Conservation (phyloP, 352 stramenopile genomes). For the Aphanomyces astaci region DNA sequence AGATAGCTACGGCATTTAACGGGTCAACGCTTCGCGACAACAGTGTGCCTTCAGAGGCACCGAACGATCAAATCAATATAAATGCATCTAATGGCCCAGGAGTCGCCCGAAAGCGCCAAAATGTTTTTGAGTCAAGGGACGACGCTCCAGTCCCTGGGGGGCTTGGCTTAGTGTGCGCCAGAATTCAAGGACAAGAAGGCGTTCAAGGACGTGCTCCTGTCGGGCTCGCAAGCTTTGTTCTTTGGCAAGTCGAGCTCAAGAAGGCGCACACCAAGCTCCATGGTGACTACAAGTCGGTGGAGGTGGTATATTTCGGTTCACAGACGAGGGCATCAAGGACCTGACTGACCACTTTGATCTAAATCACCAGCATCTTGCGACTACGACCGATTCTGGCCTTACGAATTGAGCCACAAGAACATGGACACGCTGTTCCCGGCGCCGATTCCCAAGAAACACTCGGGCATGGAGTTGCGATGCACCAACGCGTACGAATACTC, state of each 20-base stretch:
- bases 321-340: conserved; percentile 38
- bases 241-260: conserved; percentile 43
- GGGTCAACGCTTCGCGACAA: too few species aligned
- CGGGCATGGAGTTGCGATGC: conserved; percentile 1
- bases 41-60: too few species aligned
- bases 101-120: too few species aligned
- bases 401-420: conserved; percentile 35
- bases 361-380: conserved; percentile 33
- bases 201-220: conserved; percentile 30
- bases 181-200: conserved; percentile 24
- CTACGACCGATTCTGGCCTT: conserved; percentile 32
- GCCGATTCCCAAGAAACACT: conserved; percentile 23
- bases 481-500: conserved; percentile 46
- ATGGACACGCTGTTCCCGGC: conserved; percentile 35
- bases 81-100: too few species aligned
- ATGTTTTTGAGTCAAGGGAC: neutral
- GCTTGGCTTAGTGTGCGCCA: conserved; percentile 31
- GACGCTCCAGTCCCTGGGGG: conserved; percentile 14
- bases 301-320: conserved; percentile 52
- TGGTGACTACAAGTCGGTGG: conserved; percentile 58
- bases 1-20: too few species aligned
- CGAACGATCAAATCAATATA: too few species aligned
- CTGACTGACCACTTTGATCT: conserved; percentile 37
- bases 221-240: conserved; percentile 34
- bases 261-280: conserved; percentile 81